A percentile compares a stretch with the other conserved stretches of the same genome.
phyloP scores from a whole-genome alignment of 2,329 filamentous ascomycete genomes.

The Colletotrichum tanaceti region DNA sequence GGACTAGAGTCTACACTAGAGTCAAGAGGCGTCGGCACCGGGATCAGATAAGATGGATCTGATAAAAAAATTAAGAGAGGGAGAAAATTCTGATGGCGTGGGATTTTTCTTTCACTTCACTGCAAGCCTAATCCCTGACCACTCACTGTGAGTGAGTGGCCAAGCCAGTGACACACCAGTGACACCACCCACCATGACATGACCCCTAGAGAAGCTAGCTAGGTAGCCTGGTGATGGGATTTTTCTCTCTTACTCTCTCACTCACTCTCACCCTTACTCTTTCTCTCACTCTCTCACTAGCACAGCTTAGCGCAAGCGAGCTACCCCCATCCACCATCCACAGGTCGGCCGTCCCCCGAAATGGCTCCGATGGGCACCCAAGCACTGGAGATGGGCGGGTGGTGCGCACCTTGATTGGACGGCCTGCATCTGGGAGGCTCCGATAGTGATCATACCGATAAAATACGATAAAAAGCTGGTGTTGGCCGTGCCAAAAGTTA shows the following conservation, averaged over 20 bases:
- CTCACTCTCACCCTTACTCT: slow-evolving; percentile 4
- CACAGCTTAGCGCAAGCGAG: background rate
- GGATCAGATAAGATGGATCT: slow-evolving; percentile 40
- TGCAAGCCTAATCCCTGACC: slow-evolving; percentile 16
- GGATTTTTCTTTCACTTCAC: background rate
- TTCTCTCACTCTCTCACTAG: slow-evolving; percentile 5
- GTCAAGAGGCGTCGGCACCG: slow-evolving; percentile 24
- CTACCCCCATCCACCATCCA: no score
- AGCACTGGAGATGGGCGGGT: background rate
- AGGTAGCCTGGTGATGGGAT: slow-evolving; percentile 18
- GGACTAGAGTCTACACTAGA: no score
- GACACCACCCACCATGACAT: slow-evolving; percentile 4
- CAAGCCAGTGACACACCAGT: background rate
- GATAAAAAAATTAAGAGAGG: slow-evolving; percentile 26
- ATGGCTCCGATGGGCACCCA: slow-evolving; percentile 30
- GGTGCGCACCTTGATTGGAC: slow-evolving; percentile 17
- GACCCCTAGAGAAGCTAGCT: slow-evolving; percentile 11
- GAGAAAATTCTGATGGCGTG: background rate
- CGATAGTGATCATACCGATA: background rate
- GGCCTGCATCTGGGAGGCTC: background rate
- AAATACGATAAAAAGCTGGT: background rate
- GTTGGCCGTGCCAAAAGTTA: slow-evolving; percentile 25
- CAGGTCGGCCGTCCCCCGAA: slow-evolving; percentile 6
- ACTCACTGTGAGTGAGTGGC: background rate
- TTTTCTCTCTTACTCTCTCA: background rate